phyloP scores from a whole-genome alignment of 192 early-diverging fungal genomes.

The Geranomyces variabilis region DNA sequence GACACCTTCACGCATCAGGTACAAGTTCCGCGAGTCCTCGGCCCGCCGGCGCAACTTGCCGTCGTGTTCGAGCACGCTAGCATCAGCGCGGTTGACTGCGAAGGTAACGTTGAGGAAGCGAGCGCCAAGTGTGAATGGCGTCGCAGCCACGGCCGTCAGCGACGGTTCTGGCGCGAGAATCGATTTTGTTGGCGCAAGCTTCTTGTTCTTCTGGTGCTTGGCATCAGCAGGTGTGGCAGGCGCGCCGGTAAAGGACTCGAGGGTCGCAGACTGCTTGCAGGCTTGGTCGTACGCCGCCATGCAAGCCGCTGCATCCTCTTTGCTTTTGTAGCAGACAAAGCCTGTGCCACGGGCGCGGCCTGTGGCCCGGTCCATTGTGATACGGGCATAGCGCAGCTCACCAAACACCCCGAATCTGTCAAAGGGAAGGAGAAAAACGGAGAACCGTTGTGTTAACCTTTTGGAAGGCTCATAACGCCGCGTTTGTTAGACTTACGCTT shows the following conservation, averaged over 20 bases:
- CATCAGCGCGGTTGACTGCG: constrained; percentile 77
- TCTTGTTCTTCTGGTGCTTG: constrained; percentile 61
- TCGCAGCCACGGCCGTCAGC: constrained; percentile 53
- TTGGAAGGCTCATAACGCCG: too few species aligned
- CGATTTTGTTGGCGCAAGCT: constrained; percentile 57
- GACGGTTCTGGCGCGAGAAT: constrained; percentile 69
- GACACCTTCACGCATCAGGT: constrained; percentile 90
- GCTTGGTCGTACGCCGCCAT: constrained; percentile 73
- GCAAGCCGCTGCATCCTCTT: constrained; percentile 74
- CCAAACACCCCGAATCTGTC: constrained; percentile 75
- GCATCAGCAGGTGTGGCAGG: constrained; percentile 27
- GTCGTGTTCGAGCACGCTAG: constrained; percentile 64
- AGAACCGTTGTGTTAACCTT: not conserved
- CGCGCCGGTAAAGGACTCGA: constrained; percentile 15
- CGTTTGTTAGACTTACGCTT: constrained; percentile 43
- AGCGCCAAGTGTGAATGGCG: constrained; percentile 73
- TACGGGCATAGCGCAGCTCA: constrained; percentile 74
- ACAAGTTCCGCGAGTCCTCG: constrained; percentile 83
- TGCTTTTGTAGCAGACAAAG: constrained; percentile 84
- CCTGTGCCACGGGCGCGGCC: constrained; percentile 90
- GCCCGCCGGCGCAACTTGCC: constrained; percentile 62
- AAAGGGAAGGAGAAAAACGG: not conserved
- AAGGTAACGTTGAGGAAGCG: constrained; percentile 79
- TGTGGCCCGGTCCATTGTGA: constrained; percentile 83
- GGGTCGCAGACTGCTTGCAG: constrained; percentile 52